phyloP scores from a whole-genome alignment of 495 filamentous ascomycete species.

The Eremomyces bilateralis region DNA sequence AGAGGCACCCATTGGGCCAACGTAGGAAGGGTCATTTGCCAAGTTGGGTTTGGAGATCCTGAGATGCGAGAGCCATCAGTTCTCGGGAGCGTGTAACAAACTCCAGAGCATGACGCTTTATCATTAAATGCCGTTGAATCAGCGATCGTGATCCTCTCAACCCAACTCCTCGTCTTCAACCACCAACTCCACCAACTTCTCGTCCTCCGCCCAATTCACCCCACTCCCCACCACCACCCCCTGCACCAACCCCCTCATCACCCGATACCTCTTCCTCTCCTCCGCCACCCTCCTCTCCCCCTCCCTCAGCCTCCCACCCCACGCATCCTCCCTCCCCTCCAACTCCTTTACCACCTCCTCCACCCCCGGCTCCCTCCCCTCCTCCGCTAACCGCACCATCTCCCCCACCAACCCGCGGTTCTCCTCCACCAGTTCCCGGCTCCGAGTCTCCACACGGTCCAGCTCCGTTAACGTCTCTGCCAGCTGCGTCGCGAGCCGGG shows the following conservation, averaged over 20 bases:
- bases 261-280: slow-evolving; percentile 37
- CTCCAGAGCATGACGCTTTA: too few species aligned
- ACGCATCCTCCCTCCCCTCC: slow-evolving; percentile 50
- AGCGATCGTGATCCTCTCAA: background rate
- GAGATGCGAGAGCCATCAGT: too few species aligned
- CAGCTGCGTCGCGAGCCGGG: slow-evolving; percentile 10
- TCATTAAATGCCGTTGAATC: background rate
- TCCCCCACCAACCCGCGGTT: slow-evolving; percentile 40
- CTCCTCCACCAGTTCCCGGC: slow-evolving; percentile 27
- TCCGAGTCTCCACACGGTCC: slow-evolving; percentile 28
- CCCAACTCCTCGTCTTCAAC: slow-evolving; percentile 40
- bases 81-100: too few species aligned
- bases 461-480: background rate
- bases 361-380: slow-evolving; percentile 30
- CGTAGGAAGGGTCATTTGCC: too few species aligned
- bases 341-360: slow-evolving; percentile 36
- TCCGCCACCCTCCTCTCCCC: slow-evolving; percentile 29
- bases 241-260: slow-evolving; percentile 51
- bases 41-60: too few species aligned
- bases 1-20: too few species aligned
- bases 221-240: slow-evolving; percentile 66
- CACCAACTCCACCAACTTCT: slow-evolving; percentile 45
- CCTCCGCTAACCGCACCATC: slow-evolving; percentile 36
- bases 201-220: slow-evolving; percentile 59
- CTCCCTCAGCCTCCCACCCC: slow-evolving; percentile 36